Evolutionary conservation across 768 basidiomycete species (phyloP).

Genomic region (Tubosaeta brunneosetosa): DNA sequence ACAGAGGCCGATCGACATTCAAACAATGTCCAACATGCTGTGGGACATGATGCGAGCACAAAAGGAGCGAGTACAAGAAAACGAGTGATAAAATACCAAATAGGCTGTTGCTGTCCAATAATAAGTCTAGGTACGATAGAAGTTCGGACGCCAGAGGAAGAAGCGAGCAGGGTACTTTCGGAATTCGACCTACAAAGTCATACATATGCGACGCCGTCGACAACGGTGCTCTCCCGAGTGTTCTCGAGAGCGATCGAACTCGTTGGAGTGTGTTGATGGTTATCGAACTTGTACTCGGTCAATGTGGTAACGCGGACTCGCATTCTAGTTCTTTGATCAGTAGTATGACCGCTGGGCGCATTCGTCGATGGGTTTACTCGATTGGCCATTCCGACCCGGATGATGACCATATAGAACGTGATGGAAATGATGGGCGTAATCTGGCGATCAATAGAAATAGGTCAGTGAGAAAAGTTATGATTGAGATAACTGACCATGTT

Average conservation of each 20-base stretch:
- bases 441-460: conserved; percentile 4
- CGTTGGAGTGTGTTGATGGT: neutral
- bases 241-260: neutral
- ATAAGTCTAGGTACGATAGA: too few relatives aligned
- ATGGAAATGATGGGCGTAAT: conserved; percentile 35
- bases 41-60: too few relatives aligned
- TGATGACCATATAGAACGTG: conserved; percentile 36
- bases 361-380: neutral
- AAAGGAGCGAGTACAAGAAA: too few relatives aligned
- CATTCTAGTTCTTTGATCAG: neutral
- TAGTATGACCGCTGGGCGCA: neutral
- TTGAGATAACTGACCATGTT: conserved; percentile 25
- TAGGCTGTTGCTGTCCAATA: too few relatives aligned
- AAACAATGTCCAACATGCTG: too few relatives aligned
- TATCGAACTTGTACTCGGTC: neutral
- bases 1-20: too few relatives aligned
- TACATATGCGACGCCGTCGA: neutral
- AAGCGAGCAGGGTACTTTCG: too few relatives aligned
- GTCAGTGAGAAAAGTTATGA: neutral
- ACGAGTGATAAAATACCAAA: too few relatives aligned
- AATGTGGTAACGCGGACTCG: neutral
- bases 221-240: neutral
- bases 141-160: too few relatives aligned
- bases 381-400: conserved; percentile 25
- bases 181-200: neutral